Evolutionary conservation across 2,329 filamentous ascomycete genomes (phyloP).

Genomic region (Incumbomyces lentus): DNA sequence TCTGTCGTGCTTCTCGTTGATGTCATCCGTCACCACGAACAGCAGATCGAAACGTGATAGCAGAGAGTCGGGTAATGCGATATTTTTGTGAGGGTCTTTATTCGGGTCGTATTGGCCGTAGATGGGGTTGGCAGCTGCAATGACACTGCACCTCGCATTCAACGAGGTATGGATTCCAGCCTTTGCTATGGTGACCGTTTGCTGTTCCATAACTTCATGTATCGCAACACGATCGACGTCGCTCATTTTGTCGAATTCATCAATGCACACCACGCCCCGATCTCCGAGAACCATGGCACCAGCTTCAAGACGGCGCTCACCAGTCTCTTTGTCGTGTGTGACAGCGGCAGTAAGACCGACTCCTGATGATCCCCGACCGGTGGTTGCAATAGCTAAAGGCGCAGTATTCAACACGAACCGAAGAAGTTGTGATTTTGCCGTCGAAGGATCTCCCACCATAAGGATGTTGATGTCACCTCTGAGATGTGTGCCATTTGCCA

Average conservation of each 20-base stretch:
- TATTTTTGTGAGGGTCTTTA: slow-evolving; percentile 98
- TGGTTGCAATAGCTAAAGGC: slow-evolving; percentile 90
- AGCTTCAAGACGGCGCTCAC: slow-evolving; percentile 85
- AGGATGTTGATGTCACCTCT: slow-evolving; percentile 98
- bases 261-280: slow-evolving; percentile 94
- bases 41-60: slow-evolving; percentile 97
- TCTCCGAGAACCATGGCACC: slow-evolving; percentile 98
- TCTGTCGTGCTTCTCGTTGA: slow-evolving; percentile 84
- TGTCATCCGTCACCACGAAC: slow-evolving; percentile 96
- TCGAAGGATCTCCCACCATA: slow-evolving; percentile 98
- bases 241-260: slow-evolving; percentile 99
- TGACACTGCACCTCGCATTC: slow-evolving; percentile 91
- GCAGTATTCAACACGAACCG: slow-evolving; percentile 96
- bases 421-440: slow-evolving; percentile 94
- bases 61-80: slow-evolving; percentile 89
- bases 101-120: slow-evolving; percentile 98
- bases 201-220: slow-evolving; percentile 99
- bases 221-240: slow-evolving; percentile 96
- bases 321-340: slow-evolving; percentile 93
- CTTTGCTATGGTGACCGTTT: slow-evolving; percentile 97
- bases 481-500: slow-evolving; percentile 95
- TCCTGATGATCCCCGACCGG: slow-evolving; percentile 89
- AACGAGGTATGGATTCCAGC: slow-evolving; percentile 95
- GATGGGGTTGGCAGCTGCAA: slow-evolving; percentile 93
- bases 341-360: slow-evolving; percentile 96